Evolutionary conservation across 176 grass and related monocot species (phyloP).

Genomic region (sorghum (Sorghum bicolor)): DNA sequence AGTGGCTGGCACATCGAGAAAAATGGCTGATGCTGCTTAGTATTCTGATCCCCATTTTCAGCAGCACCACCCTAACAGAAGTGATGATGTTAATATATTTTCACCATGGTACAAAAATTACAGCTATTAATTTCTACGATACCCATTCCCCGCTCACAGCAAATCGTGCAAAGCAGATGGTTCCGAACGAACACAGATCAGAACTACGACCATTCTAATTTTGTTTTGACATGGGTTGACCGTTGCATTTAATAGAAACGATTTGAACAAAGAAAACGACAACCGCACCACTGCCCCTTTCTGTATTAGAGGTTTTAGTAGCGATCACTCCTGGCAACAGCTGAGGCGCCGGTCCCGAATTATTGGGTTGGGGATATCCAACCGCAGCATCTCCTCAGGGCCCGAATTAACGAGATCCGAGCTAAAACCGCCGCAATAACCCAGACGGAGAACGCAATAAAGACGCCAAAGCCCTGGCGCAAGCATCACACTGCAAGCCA

Average conservation of each 20-base stretch:
- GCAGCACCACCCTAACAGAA: background rate
- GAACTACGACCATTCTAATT: background rate
- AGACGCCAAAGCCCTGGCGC: background rate
- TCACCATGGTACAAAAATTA: background rate
- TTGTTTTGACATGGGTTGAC: background rate
- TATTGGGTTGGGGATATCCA: background rate
- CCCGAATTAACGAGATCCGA: background rate
- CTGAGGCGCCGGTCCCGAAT: background rate
- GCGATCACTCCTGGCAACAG: background rate
- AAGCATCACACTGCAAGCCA: background rate
- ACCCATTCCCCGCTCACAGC: background rate
- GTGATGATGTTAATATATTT: background rate
- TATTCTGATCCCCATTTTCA: background rate
- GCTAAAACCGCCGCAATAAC: background rate
- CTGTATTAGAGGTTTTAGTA: background rate
- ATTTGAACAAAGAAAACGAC: background rate
- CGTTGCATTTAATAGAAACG: background rate
- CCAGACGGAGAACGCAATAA: background rate
- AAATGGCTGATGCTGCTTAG: conserved; percentile 19
- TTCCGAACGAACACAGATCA: background rate
- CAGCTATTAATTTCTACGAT: background rate
- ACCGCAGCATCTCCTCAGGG: background rate
- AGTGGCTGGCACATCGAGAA: conserved; percentile 33
- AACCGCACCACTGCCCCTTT: background rate
- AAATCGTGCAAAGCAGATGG: background rate